These are phyloP conservation scores for Candida neerlandica DNA, from an alignment of 1,139 yeast species.

Conservation along the genomic window DNA sequence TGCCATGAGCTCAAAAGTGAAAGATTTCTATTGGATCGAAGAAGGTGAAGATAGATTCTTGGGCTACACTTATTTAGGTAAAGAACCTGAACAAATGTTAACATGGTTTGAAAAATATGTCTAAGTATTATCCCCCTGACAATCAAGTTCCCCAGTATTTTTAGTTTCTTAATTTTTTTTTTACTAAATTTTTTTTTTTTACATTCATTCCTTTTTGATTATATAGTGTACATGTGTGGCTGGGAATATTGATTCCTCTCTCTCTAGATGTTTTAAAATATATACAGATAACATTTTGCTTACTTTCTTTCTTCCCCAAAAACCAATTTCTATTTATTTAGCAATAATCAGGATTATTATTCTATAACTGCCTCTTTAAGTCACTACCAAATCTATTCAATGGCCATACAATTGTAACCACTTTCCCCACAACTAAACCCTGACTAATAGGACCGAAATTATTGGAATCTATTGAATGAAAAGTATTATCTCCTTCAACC, in stretches of 20 bases:
- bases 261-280: neutral
- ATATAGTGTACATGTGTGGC: neutral
- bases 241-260: neutral
- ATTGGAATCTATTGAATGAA: slow-evolving; percentile 83
- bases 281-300: neutral
- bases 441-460: slow-evolving; percentile 83
- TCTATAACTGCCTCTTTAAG: slow-evolving; percentile 19
- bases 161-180: too few species aligned
- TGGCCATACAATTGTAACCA: slow-evolving; percentile 69
- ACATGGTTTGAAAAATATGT: slow-evolving; percentile 5
- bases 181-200: too few species aligned
- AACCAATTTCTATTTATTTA: neutral
- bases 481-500: slow-evolving; percentile 92
- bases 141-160: neutral
- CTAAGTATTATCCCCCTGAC: neutral
- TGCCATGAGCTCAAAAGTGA: neutral
- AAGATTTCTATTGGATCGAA: slow-evolving; percentile 4
- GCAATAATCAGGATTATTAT: neutral
- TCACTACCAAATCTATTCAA: slow-evolving; percentile 50
- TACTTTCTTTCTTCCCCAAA: neutral
- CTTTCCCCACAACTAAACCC: slow-evolving; percentile 78
- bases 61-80: slow-evolving; percentile 4
- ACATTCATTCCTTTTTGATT: too few species aligned
- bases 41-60: slow-evolving; percentile 3
- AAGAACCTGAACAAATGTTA: neutral